A percentile compares a stretch with the other conserved stretches of the same genome.
Evolutionary conservation across 176 grass and related monocot genomes (phyloP).

Genomic region (Phoenix dactylifera): DNA sequence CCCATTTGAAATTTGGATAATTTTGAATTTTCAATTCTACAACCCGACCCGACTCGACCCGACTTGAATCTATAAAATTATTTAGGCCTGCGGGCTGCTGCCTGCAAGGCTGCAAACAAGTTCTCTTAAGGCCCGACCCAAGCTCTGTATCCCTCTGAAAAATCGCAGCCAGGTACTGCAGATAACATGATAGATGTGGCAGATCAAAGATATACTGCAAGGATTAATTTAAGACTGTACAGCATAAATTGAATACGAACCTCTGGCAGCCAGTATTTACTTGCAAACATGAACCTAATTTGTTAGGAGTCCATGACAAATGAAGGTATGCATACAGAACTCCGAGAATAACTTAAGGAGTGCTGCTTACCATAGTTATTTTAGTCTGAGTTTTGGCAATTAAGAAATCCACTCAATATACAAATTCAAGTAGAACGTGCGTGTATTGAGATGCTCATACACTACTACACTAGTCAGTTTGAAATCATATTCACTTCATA

Average conservation of each 20-base stretch:
- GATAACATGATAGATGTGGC: not conserved
- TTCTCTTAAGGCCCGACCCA: no score
- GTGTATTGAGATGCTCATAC: no score
- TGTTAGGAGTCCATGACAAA: constrained; percentile 88
- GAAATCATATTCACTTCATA: not conserved
- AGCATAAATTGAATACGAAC: constrained; percentile 20
- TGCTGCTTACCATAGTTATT: constrained; percentile 62
- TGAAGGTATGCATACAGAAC: constrained; percentile 77
- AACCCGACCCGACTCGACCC: no score
- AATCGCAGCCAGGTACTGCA: constrained; percentile 34
- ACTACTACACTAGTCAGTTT: no score
- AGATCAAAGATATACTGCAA: not conserved
- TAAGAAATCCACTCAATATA: not conserved
- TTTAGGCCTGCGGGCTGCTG: no score
- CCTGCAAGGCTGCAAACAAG: no score
- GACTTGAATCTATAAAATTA: no score
- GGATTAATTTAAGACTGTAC: not conserved
- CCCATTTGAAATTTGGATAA: no score
- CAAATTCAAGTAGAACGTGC: no score
- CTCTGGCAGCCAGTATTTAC: constrained; percentile 97
- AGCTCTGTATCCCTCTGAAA: no score
- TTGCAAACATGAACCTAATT: constrained; percentile 70
- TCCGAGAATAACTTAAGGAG: constrained; percentile 59
- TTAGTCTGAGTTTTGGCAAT: constrained; percentile 43
- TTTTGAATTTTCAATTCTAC: no score